These are phyloP conservation scores for Canavalia gladiata DNA, from an alignment of 306 rosid genomes.

Conservation along the genomic window DNA sequence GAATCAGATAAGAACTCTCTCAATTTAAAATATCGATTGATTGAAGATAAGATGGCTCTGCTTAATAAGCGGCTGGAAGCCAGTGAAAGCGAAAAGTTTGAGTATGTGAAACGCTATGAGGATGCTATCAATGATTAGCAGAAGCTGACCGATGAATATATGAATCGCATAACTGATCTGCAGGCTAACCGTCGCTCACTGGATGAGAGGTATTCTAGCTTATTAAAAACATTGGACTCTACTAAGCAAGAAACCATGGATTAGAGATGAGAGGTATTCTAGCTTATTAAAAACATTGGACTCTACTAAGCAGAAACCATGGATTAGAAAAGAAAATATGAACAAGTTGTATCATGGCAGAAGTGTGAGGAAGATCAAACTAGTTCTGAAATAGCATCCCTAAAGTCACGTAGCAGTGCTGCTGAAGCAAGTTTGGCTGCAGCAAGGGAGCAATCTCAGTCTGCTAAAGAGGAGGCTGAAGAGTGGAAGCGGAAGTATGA, in stretches of 20 bases:
- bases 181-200: constrained; percentile 66
- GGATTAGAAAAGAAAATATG: constrained; percentile 79
- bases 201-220: constrained; percentile 68
- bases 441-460: constrained; percentile 80
- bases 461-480: constrained; percentile 87
- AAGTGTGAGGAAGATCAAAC: constrained; percentile 79
- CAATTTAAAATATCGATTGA: constrained; percentile 63
- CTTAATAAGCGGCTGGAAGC: constrained; percentile 76
- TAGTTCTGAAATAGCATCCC: constrained; percentile 70
- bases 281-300: constrained; percentile 68
- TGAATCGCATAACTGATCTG: constrained; percentile 70
- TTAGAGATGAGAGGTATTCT: constrained; percentile 74
- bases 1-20: constrained; percentile 75
- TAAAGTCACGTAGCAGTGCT: constrained; percentile 75
- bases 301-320: constrained; percentile 69
- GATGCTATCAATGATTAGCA: constrained; percentile 77
- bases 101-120: constrained; percentile 77
- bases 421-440: constrained; percentile 90
- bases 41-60: constrained; percentile 71
- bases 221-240: constrained; percentile 68
- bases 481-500: constrained; percentile 90
- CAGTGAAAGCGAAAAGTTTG: constrained; percentile 70
- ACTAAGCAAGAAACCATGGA: constrained; percentile 71
- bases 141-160: constrained; percentile 73
- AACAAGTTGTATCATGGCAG: constrained; percentile 63